Base-by-base conservation (phyloP, 1,284 basidiomycete genomes). In the Cryptococcus sp. region DNA sequence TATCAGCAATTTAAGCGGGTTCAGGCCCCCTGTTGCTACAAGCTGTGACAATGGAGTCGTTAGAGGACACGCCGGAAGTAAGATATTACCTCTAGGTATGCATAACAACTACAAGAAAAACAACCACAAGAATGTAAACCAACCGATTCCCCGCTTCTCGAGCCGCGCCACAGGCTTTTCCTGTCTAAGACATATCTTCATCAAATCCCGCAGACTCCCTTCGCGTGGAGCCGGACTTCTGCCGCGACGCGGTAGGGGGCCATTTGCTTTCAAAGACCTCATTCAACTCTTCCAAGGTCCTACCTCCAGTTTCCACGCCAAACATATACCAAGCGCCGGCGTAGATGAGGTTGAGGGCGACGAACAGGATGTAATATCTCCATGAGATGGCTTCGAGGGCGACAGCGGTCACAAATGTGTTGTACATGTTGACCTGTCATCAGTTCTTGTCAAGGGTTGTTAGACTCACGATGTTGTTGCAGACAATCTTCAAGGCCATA, bases 381-480 rank as follows among this genome's bases (percentile, higher is more conserved):
- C 86, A 88, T 44, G 68, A 75, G 46, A 86, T 71, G 40, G 67
- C 78, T 22, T 78, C 74, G 45, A 85, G 77, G 13, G 85, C 86
- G 62, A 88, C 81, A 21, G 86, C 86, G 77, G 88, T 89, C 67
- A 84, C 82, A 65, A 86, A 88, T 72, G 57, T 59, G 53, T 61
- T 61, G 52, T 58, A 61, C 16, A 61, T 25, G 41, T 56, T 54
- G 49, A 7, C 19, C 14, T n/a, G 34, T 46, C 18, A 49, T 24
- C 2, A 16, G 16, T 14, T 3, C 24, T 19, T 13, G n/a, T 18
- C 22, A 25, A 41, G 10, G 23, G 31, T 41, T 16, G 3, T 16
- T 22, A 19, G 14, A 54, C 56, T 52, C 19, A 58, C 56, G 32
- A 16, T 34, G 32, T 24, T 45, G 43, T 45, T 45, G 43, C 19